These are phyloP conservation scores for Conringia planisiliqua DNA, from an alignment of 345 rosid species.

Conservation along the genomic window DNA sequence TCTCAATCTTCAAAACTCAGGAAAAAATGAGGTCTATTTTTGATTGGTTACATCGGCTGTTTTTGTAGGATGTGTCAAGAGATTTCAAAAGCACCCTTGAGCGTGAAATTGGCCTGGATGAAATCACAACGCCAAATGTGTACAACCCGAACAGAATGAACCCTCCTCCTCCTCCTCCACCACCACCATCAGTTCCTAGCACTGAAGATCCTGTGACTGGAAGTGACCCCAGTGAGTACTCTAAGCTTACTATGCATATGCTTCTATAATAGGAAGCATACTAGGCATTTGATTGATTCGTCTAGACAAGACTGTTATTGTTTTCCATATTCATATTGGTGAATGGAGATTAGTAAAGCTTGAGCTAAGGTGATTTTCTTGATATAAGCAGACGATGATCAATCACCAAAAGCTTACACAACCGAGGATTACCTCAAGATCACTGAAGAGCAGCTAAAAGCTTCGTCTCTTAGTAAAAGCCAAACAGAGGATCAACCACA, in stretches of 20 bases:
- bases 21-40: neutral
- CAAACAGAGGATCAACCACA: conserved; percentile 34
- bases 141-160: conserved; percentile 43
- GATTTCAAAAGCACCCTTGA: conserved; percentile 96
- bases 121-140: conserved; percentile 41
- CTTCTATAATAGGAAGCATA: neutral
- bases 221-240: conserved; percentile 57
- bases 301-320: neutral
- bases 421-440: conserved; percentile 73
- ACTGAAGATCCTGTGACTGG: conserved; percentile 37
- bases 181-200: conserved; percentile 35
- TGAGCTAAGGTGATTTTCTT: neutral
- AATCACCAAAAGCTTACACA: conserved; percentile 54
- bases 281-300: neutral
- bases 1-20: neutral
- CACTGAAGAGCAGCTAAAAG: conserved; percentile 82
- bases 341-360: neutral
- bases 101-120: conserved; percentile 85
- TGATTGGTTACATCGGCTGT: neutral
- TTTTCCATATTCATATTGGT: neutral
- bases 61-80: conserved; percentile 79
- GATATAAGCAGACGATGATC: conserved; percentile 51
- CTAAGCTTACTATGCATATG: neutral
- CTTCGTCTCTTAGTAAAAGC: conserved; percentile 32
- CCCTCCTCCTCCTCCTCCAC: conserved; percentile 29